phyloP scores from a whole-genome alignment of 2,329 filamentous ascomycete species.

The Beauveria pseudobassiana region DNA sequence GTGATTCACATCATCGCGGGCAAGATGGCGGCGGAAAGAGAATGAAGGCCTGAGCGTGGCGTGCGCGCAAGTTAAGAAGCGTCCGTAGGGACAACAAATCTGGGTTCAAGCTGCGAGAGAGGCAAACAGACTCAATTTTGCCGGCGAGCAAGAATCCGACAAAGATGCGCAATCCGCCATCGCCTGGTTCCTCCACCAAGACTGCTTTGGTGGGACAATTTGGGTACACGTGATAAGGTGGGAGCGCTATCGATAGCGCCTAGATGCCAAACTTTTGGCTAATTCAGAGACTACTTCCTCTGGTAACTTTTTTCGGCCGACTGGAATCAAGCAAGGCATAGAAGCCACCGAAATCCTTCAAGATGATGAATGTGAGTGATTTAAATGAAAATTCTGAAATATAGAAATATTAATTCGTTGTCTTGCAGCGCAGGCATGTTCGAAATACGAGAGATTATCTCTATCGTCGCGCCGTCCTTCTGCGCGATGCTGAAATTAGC shows the following conservation, averaged over 20 bases:
- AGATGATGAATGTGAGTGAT: constrained; percentile 28
- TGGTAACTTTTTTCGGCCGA: neutral
- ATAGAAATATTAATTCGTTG: constrained; percentile 14
- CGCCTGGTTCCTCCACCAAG: constrained; percentile 17
- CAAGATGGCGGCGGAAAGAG: neutral
- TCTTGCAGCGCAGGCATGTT: constrained; percentile 32
- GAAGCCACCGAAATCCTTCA: constrained; percentile 2
- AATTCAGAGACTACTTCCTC: constrained; percentile 20
- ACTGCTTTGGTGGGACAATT: constrained; percentile 31
- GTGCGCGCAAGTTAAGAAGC: neutral
- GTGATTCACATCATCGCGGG: constrained; percentile 15
- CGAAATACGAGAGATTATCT: constrained; percentile 52
- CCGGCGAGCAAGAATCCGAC: neutral
- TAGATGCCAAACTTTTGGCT: constrained; percentile 17
- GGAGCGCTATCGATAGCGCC: constrained; percentile 22
- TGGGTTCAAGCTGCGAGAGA: neutral
- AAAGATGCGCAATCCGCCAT: constrained; percentile 8
- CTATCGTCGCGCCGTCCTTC: constrained; percentile 78
- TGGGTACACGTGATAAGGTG: constrained; percentile 34
- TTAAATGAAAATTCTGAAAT: neutral
- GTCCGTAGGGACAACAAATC: neutral
- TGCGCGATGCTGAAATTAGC: constrained; percentile 86
- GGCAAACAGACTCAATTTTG: neutral
- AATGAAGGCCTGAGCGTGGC: neutral
- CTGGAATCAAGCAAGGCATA: neutral